A percentile compares a stretch with the other conserved stretches of the same genome.
Conservation (phyloP, 192 early-diverging fungal species). For the Glomus cerebriforme region DNA sequence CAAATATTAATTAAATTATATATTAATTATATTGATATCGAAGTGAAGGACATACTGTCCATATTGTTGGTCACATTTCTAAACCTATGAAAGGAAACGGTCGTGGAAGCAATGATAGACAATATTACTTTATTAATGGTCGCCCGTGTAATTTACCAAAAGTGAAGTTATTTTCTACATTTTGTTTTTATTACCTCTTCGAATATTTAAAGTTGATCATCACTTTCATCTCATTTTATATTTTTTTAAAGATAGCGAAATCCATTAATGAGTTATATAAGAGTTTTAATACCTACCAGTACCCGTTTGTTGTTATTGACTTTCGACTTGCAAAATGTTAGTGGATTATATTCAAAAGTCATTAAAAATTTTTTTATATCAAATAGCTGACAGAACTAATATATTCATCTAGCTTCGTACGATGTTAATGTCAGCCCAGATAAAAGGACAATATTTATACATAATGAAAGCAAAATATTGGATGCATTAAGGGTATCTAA, state of each 20-base stretch:
- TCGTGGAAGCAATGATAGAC: constrained; percentile 75
- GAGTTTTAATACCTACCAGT: constrained; percentile 66
- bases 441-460: constrained; percentile 87
- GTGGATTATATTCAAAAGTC: not conserved
- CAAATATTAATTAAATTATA: constrained; percentile 17
- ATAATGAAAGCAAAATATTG: constrained; percentile 67
- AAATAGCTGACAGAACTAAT: not conserved
- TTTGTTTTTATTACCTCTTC: not conserved
- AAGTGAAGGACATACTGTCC: constrained; percentile 29
- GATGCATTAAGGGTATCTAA: constrained; percentile 50
- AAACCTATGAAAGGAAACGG: constrained; percentile 69
- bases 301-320: constrained; percentile 77
- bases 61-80: constrained; percentile 55
- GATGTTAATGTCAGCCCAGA: constrained; percentile 97
- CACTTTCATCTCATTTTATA: constrained; percentile 10
- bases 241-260: constrained; percentile 54
- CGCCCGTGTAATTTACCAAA: constrained; percentile 86
- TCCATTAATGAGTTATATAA: constrained; percentile 85
- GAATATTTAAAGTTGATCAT: not conserved
- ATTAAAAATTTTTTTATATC: constrained; percentile 17
- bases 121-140: constrained; percentile 88
- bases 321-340: constrained; percentile 58
- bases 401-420: constrained; percentile 50
- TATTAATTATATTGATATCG: not conserved
- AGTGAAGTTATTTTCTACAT: constrained; percentile 38